Evolutionary conservation across 2,329 filamentous ascomycete species (phyloP), one percentile per base, ranked within the genome.

Genomic region (Xylogone sp.): DNA sequence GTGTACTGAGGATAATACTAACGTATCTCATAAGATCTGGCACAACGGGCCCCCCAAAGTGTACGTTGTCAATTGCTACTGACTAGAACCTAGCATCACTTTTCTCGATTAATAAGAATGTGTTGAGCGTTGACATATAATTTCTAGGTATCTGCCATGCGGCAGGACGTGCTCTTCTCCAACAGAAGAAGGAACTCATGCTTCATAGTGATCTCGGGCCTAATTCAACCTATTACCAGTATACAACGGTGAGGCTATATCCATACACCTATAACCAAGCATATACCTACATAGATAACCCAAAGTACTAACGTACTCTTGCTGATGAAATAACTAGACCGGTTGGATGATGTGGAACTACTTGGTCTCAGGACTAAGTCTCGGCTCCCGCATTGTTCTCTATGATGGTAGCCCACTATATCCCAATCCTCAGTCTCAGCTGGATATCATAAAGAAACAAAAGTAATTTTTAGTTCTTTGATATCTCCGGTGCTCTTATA

Each of bases 311-410:
- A n/a, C n/a, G n/a, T n/a, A n/a, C n/a, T n/a, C n/a, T n/a, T 7
- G 27, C 27, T 13, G 27, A 7, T 31, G 7, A 13, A 31, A 31
- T 13, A 8, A 31, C 27, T 13, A 45, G 0, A 89, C 86, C 0
- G 86, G 86, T 0, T 93, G 89, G 89, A 92, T 94, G 69, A 94
- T 94, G 88, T 93, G 91, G 64, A 70, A 90, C 8, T 71, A 75
- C 5, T 79, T 76, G 43, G 72, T 88, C 0, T 3, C 22, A 13
- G 42, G 9, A n/a, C 24, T 51, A 3, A n/a, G 22, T 20, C 42
- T 16, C 21, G 49, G 43, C 9, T 6, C 43, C 4, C 16, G 13
- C 5, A 21, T 51, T 6, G n/a, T 51, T n/a, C 18, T 51, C 4
- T 51, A 51, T 21, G 29, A 42, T 22, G 49, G 49, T 12, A 21